phyloP scores from a whole-genome alignment of 2,329 filamentous ascomycete species.

The Stylonectria norvegica region DNA sequence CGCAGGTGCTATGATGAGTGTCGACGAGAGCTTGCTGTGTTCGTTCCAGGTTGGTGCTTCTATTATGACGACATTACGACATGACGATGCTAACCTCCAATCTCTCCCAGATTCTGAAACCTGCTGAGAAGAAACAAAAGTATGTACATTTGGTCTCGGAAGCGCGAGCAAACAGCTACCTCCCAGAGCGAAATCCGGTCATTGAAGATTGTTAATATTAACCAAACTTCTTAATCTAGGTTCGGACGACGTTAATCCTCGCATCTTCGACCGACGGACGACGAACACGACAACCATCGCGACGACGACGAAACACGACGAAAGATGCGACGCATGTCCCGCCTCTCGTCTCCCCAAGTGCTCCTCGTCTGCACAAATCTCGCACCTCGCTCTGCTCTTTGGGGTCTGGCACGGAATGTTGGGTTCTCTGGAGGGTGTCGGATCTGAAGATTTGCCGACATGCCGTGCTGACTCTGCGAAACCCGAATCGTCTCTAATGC shows the following conservation, averaged over 20 bases:
- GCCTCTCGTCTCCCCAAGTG: slow-evolving; percentile 21
- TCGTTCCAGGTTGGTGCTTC: slow-evolving; percentile 79
- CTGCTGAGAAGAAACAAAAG: slow-evolving; percentile 99
- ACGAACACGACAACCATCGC: slow-evolving; percentile 22
- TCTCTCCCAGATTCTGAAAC: slow-evolving; percentile 79
- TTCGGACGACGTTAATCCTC: slow-evolving; percentile 85
- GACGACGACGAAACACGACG: slow-evolving; percentile 21
- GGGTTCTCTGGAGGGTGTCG: slow-evolving; percentile 28
- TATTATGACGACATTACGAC: background rate
- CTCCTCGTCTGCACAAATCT: slow-evolving; percentile 27
- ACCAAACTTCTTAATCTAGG: slow-evolving; percentile 73
- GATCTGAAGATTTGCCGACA: slow-evolving; percentile 25
- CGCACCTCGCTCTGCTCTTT: slow-evolving; percentile 28
- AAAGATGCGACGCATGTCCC: slow-evolving; percentile 21
- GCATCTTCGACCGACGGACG: slow-evolving; percentile 25
- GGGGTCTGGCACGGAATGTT: slow-evolving; percentile 28
- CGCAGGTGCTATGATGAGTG: slow-evolving; percentile 99
- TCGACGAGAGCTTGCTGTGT: slow-evolving; percentile 96
- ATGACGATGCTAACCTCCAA: slow-evolving; percentile 10
- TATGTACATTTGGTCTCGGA: slow-evolving; percentile 78
- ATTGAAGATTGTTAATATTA: slow-evolving; percentile 50
- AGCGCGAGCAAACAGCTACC: slow-evolving; percentile 37
- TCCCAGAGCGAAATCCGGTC: slow-evolving; percentile 22
- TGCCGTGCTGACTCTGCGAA: slow-evolving; percentile 29
- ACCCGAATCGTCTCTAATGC: slow-evolving; percentile 36